phyloP scores from a whole-genome alignment of 75 land plant genomes.

The Chamaecyparis obtusa region DNA sequence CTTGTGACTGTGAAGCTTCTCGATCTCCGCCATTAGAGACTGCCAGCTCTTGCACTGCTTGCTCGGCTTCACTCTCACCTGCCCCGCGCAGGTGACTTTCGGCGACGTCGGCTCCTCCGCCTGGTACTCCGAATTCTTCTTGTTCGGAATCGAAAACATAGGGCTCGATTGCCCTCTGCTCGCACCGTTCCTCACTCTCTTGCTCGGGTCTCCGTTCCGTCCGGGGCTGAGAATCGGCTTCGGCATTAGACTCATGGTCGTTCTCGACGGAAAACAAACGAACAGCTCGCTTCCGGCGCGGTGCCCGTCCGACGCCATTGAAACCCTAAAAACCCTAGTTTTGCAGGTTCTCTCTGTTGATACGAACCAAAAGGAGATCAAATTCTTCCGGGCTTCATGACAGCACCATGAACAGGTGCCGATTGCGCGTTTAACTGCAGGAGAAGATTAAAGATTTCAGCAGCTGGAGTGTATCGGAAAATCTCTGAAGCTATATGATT shows the following conservation, averaged over 20 bases:
- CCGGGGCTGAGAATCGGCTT: conserved; percentile 69
- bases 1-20: conserved; percentile 31
- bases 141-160: conserved; percentile 24
- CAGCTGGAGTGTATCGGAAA: too few relatives aligned
- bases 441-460: neutral
- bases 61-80: conserved; percentile 47
- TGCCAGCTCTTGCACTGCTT: conserved; percentile 47
- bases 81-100: conserved; percentile 77
- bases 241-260: conserved; percentile 52
- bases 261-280: conserved; percentile 65
- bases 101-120: conserved; percentile 62
- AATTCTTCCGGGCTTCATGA: neutral
- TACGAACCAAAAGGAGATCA: neutral
- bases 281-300: conserved; percentile 46
- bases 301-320: neutral
- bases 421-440: neutral
- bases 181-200: conserved; percentile 27
- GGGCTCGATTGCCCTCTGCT: conserved; percentile 46
- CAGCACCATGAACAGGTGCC: neutral
- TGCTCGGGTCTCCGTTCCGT: conserved; percentile 22
- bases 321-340: too few relatives aligned
- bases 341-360: neutral
- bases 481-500: too few relatives aligned
- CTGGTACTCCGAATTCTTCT: conserved; percentile 3
- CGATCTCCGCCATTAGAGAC: conserved; percentile 69